Conservation (phyloP, 2,329 filamentous ascomycete species). For the Plectosphaerella cucumerina region DNA sequence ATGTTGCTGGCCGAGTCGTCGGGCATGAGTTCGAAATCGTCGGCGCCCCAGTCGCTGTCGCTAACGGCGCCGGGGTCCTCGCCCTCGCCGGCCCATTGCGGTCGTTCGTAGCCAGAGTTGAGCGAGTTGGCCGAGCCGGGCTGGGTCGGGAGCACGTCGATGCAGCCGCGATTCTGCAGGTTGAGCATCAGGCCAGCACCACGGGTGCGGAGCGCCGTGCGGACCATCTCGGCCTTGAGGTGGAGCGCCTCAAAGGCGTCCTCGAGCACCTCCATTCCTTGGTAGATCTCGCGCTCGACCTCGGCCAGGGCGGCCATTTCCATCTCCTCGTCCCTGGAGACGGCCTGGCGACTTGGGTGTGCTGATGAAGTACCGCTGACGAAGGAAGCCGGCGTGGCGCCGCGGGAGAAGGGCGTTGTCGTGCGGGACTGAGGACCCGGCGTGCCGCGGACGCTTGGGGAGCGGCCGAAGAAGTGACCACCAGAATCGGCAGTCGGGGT, state of each 20-base stretch:
- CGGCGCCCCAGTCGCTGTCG: conserved; percentile 55
- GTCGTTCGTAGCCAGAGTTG: conserved; percentile 40
- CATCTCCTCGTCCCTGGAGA: conserved; percentile 89
- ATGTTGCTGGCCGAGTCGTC: conserved; percentile 82
- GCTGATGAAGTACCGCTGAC: conserved; percentile 52
- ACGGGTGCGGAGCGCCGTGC: conserved; percentile 74
- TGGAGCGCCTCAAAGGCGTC: conserved; percentile 94
- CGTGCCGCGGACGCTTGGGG: conserved; percentile 34
- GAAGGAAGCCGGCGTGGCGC: conserved; percentile 54
- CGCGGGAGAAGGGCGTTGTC: conserved; percentile 45
- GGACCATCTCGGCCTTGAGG: conserved; percentile 74
- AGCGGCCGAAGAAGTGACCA: conserved; percentile 38
- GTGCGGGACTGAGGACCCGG: conserved; percentile 30
- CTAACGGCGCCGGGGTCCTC: conserved; percentile 42
- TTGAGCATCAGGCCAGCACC: conserved; percentile 69
- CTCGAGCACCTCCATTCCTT: conserved; percentile 90
- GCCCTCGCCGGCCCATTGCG: conserved; percentile 38
- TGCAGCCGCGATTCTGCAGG: conserved; percentile 55
- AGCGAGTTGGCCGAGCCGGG: conserved; percentile 42
- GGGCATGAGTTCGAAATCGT: conserved; percentile 62
- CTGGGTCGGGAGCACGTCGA: conserved; percentile 45
- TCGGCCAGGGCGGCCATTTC: conserved; percentile 88
- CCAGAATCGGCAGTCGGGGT: conserved; percentile 43
- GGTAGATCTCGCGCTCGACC: conserved; percentile 88
- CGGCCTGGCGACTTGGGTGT: conserved; percentile 48